A percentile compares a stretch with the other conserved stretches of the same genome.
Conservation (phyloP, 129 eudicot genomes). For the Artemisia annua region DNA sequence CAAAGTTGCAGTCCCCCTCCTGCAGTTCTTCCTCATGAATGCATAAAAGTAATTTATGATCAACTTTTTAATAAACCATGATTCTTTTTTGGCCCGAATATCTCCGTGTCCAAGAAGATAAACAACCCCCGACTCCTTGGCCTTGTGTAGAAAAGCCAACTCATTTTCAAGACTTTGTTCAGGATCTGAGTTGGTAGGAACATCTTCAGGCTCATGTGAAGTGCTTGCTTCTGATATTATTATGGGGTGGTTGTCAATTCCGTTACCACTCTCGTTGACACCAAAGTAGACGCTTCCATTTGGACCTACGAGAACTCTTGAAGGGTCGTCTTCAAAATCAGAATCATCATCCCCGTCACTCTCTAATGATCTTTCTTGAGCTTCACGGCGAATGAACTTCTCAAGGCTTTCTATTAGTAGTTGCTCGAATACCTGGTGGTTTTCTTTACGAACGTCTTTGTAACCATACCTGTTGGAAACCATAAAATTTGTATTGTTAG, state of each 20-base stretch:
- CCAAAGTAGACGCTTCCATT: constrained; percentile 72
- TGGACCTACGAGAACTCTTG: constrained; percentile 60
- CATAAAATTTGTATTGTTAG: constrained; percentile 1
- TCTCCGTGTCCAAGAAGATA: constrained; percentile 95
- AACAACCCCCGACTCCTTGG: constrained; percentile 87
- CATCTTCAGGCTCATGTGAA: constrained; percentile 30
- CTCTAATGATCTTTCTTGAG: constrained; percentile 81
- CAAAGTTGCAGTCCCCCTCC: constrained; percentile 86
- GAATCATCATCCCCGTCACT: constrained; percentile 74
- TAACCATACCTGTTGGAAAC: constrained; percentile 72
- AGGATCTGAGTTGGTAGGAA: constrained; percentile 39
- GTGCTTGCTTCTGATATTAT: constrained; percentile 47
- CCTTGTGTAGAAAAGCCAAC: constrained; percentile 73
- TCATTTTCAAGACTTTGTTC: constrained; percentile 85
- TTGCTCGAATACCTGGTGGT: constrained; percentile 82
- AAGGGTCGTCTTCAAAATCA: constrained; percentile 45
- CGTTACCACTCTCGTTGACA: constrained; percentile 47
- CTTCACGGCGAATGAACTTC: constrained; percentile 95
- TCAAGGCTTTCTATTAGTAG: constrained; percentile 85
- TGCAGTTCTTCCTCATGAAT: constrained; percentile 80
- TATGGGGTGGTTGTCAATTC: constrained; percentile 32
- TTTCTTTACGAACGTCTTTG: constrained; percentile 92
- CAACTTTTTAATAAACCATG: constrained; percentile 89
- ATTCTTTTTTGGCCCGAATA: constrained; percentile 86
- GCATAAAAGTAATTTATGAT: constrained; percentile 88